phyloP scores from a whole-genome alignment of 1,284 basidiomycete genomes.

The Microbotryum scabiosae region DNA sequence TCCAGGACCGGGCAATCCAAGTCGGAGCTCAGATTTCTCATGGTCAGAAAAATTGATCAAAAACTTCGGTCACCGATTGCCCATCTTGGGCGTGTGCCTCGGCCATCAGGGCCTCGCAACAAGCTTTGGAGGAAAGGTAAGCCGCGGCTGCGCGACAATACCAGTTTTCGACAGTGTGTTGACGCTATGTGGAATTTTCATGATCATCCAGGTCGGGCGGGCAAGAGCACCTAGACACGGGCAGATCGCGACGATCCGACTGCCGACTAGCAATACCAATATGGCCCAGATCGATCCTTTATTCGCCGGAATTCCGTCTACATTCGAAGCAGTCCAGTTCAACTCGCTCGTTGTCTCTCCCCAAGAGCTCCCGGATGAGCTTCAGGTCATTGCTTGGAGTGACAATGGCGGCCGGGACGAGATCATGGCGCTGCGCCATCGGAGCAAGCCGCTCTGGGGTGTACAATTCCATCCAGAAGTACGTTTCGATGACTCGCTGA shows the following conservation, averaged over 20 bases:
- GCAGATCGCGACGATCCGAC: slow-evolving; percentile 60
- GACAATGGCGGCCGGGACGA: slow-evolving; percentile 28
- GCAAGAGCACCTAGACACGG: slow-evolving; percentile 54
- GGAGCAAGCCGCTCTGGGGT: slow-evolving; percentile 68
- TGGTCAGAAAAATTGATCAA: slow-evolving; percentile 60
- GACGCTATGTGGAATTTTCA: no score
- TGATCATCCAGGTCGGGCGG: slow-evolving; percentile 38
- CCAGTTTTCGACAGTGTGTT: no score
- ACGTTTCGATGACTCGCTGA: slow-evolving; percentile 55
- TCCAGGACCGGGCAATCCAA: slow-evolving; percentile 72
- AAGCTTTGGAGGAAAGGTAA: slow-evolving; percentile 58
- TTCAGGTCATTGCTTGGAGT: slow-evolving; percentile 46
- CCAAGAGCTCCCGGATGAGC: slow-evolving; percentile 40
- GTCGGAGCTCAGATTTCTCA: slow-evolving; percentile 55
- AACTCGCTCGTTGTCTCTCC: slow-evolving; percentile 48
- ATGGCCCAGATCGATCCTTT: slow-evolving; percentile 43
- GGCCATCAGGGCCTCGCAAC: slow-evolving; percentile 83
- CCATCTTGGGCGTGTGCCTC: slow-evolving; percentile 81
- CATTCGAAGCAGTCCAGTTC: slow-evolving; percentile 72
- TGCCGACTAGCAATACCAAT: slow-evolving; percentile 40
- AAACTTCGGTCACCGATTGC: slow-evolving; percentile 49
- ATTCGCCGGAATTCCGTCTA: slow-evolving; percentile 46
- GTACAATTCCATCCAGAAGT: slow-evolving; percentile 95
- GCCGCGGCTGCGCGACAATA: slow-evolving; percentile 40
- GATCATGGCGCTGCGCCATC: slow-evolving; percentile 48